Conservation (phyloP, 306 rosid genomes). For the Ormosia semicastrata region DNA sequence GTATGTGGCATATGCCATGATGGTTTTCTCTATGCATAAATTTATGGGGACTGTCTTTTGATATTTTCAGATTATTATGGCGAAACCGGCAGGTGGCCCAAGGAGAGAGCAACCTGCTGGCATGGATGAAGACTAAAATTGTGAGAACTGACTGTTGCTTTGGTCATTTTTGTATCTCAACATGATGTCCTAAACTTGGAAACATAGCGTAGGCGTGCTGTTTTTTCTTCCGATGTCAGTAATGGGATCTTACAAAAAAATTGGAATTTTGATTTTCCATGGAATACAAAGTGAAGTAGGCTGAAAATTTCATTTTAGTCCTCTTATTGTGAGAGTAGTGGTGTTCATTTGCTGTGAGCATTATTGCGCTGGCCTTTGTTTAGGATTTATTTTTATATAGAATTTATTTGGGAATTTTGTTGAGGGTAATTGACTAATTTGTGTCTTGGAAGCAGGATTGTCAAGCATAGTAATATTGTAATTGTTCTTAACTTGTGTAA, state of each 20-base stretch:
- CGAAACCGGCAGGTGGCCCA: slow-evolving; percentile 96
- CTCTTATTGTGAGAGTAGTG: neutral
- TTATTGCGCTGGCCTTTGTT: neutral
- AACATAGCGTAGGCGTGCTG: slow-evolving; percentile 21
- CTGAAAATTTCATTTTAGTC: slow-evolving; percentile 32
- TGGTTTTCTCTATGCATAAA: neutral
- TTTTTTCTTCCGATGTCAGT: slow-evolving; percentile 21
- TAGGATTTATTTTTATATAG: neutral
- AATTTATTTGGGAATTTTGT: neutral
- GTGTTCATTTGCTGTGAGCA: neutral
- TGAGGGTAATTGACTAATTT: neutral
- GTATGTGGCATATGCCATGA: neutral
- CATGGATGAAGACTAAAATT: slow-evolving; percentile 73
- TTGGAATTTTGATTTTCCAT: slow-evolving; percentile 30
- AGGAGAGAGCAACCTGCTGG: slow-evolving; percentile 79
- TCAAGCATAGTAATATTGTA: neutral
- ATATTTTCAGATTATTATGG: slow-evolving; percentile 76
- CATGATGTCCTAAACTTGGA: slow-evolving; percentile 14
- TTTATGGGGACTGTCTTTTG: slow-evolving; percentile 4
- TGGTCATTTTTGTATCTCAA: slow-evolving; percentile 21
- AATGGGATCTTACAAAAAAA: slow-evolving; percentile 22
- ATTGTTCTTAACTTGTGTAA: neutral
- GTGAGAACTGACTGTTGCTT: no score
- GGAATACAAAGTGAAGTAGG: neutral
- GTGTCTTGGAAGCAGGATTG: neutral